These are phyloP conservation scores for Ploettnerulaceae sp. DNA, from an alignment of 2,329 filamentous ascomycete species.

Conservation along the genomic window DNA sequence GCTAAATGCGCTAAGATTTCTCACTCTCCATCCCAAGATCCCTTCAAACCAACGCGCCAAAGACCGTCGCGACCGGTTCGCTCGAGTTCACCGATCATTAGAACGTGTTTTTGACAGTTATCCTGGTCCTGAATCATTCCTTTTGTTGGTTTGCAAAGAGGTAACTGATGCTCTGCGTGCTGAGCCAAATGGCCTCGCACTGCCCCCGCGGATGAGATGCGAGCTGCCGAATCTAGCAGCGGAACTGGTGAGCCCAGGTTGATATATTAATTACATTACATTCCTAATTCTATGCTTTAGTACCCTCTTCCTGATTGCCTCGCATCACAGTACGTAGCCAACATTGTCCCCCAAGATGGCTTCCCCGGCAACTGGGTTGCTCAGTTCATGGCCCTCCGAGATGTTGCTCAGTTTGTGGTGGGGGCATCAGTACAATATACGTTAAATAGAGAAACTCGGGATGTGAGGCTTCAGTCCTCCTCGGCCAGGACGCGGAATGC, in stretches of 20 bases:
- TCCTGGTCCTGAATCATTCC: slow-evolving; percentile 37
- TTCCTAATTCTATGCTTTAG: slow-evolving; percentile 19
- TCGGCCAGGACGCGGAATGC: slow-evolving; percentile 37
- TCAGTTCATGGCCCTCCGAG: slow-evolving; percentile 38
- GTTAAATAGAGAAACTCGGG: slow-evolving; percentile 35
- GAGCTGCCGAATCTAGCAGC: slow-evolving; percentile 37
- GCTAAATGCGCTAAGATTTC: slow-evolving; percentile 36
- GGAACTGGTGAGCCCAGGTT: slow-evolving; percentile 34
- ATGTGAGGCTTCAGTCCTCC: slow-evolving; percentile 34
- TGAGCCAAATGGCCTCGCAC: slow-evolving; percentile 35
- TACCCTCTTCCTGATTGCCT: slow-evolving; percentile 38
- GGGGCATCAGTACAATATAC: slow-evolving; percentile 38
- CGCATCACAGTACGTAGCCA: slow-evolving; percentile 34
- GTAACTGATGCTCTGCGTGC: slow-evolving; percentile 34
- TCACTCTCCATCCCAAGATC: slow-evolving; percentile 38
- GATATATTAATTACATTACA: neutral
- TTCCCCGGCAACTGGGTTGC: slow-evolving; percentile 36
- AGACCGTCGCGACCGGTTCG: slow-evolving; percentile 38
- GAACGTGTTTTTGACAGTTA: slow-evolving; percentile 39
- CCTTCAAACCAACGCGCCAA: slow-evolving; percentile 33
- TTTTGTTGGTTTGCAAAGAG: slow-evolving; percentile 38
- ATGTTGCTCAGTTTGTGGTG: slow-evolving; percentile 38
- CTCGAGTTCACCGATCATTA: slow-evolving; percentile 36
- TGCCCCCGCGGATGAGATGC: slow-evolving; percentile 34
- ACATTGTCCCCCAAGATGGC: slow-evolving; percentile 32